phyloP scores from a whole-genome alignment of 176 grass and related monocot genomes.

The Triticum dicoccoides region DNA sequence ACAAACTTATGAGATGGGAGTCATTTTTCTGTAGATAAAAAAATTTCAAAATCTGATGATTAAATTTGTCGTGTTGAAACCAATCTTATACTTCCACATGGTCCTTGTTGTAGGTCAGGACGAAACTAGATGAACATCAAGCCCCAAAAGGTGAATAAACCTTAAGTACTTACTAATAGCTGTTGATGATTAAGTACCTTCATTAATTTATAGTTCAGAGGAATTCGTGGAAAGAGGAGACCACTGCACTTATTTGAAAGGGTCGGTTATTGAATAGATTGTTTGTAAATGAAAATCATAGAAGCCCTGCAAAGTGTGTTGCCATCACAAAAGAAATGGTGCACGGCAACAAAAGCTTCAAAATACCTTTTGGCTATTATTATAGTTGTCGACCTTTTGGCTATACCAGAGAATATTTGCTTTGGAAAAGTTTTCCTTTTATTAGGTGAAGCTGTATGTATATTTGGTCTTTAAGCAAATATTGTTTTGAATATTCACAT shows the following conservation, averaged over 20 bases:
- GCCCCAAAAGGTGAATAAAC: conserved; percentile 68
- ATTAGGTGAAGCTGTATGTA: conserved; percentile 14
- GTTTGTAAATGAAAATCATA: conserved; percentile 6
- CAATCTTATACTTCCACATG: conserved; percentile 42
- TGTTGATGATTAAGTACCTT: conserved; percentile 40
- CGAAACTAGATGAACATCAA: conserved; percentile 93
- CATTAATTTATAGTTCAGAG: conserved; percentile 12
- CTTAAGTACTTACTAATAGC: conserved; percentile 35
- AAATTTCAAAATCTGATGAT: neutral
- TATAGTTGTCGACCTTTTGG: neutral
- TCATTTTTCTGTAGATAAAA: neutral
- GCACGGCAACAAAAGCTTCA: neutral
- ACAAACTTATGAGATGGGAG: neutral
- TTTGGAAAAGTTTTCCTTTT: neutral
- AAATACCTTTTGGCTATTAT: neutral
- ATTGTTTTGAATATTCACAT: conserved; percentile 25
- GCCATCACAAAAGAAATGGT: neutral
- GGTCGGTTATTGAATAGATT: neutral
- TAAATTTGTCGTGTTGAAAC: conserved; percentile 32
- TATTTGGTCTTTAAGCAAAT: neutral
- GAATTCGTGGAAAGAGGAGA: conserved; percentile 6
- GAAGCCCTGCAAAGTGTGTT: neutral
- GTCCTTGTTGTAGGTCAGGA: conserved; percentile 90
- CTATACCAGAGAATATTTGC: neutral
- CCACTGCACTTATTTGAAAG: neutral